A percentile compares a stretch with the other conserved stretches of the same genome.
These are phyloP conservation scores for Magnusiomyces sp. DNA, from an alignment of 1,139 yeast species.

Conservation along the genomic window DNA sequence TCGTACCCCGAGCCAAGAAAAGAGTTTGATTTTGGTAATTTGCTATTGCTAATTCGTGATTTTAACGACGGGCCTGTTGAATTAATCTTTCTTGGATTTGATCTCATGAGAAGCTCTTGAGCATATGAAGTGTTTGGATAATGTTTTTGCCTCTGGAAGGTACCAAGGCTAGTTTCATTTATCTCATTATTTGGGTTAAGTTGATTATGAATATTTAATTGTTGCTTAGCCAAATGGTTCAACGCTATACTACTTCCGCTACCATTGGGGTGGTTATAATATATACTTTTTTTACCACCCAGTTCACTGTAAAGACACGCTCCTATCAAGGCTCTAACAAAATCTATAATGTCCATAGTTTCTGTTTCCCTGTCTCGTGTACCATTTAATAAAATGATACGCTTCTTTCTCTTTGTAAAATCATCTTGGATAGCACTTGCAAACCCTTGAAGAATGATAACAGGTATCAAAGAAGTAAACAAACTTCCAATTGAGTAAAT, in stretches of 20 bases:
- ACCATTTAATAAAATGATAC: slow-evolving; percentile 55
- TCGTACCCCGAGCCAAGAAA: background rate
- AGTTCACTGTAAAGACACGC: slow-evolving; percentile 27
- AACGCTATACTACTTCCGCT: slow-evolving; percentile 5
- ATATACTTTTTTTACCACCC: slow-evolving; percentile 6
- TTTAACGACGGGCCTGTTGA: background rate
- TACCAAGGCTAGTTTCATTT: background rate
- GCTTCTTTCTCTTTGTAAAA: slow-evolving; percentile 31
- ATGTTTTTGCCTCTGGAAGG: background rate
- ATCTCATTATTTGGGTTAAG: background rate
- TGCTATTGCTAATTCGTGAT: background rate
- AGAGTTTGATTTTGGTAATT: background rate
- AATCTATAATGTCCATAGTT: slow-evolving; percentile 54
- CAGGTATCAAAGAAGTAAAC: slow-evolving; percentile 79
- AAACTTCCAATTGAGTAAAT: slow-evolving; percentile 81
- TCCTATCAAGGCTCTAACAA: slow-evolving; percentile 45
- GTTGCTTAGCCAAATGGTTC: background rate
- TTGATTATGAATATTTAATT: background rate
- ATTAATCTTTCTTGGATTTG: background rate
- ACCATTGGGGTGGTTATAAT: slow-evolving; percentile 3
- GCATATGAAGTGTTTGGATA: slow-evolving; percentile 2
- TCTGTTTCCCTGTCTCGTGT: slow-evolving; percentile 67
- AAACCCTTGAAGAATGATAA: slow-evolving; percentile 63
- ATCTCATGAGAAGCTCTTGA: slow-evolving; percentile 6
- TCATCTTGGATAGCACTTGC: slow-evolving; percentile 39